Base-by-base conservation (phyloP, 2,329 filamentous ascomycete genomes). In the Pezicula carpinea region DNA sequence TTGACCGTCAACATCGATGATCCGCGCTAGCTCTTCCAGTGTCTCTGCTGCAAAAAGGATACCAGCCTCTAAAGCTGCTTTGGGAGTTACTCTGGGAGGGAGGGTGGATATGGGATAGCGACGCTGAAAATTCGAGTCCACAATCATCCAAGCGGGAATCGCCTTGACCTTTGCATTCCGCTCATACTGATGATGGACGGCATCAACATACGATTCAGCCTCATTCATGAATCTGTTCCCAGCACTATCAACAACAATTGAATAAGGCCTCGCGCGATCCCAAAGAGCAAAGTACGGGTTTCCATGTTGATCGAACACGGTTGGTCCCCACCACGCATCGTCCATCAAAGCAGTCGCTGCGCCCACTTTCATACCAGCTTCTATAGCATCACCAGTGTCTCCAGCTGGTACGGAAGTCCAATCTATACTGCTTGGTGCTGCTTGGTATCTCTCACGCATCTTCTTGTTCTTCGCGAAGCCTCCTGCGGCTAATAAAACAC, bases 161-260 rank as follows among this genome's bases (percentile, higher is more conserved):
- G 63, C 53, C 4, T 49, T 38, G 5, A 53, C 51, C 5, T 43
- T 47, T 36, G 51, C 47, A 44, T 46, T 47, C 31, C 49, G 46
- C 14, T 56, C 35, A 33, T 52, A 65, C 14, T 59, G 53, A 3
- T 52, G 46, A 8, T 55, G 54, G 1, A 60, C 64, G 6, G 56
- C 51, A 38, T 58, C 54, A 3, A 54, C 60, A 48, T 69, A 68
- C 19, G 53, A 49, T 41, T 60, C 53, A 1, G 65, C 51, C 55
- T 69, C 66, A 50, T 67, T 66, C 42, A 60, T 51, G 52, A 68
- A 69, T 10, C 66, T 58, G 33, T 56, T 40, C 8, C 64, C 66
- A 10, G 47, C 38, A 10, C 51, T 44, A 47, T 68, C 65, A 18
- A 69, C 65, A 18, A 68, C 63, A 38, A 69, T 64, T 3, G 55